Evolutionary conservation across 2,329 filamentous ascomycete genomes (phyloP), one percentile per base, ranked within the genome.

Genomic region (Penicillium crustosum): DNA sequence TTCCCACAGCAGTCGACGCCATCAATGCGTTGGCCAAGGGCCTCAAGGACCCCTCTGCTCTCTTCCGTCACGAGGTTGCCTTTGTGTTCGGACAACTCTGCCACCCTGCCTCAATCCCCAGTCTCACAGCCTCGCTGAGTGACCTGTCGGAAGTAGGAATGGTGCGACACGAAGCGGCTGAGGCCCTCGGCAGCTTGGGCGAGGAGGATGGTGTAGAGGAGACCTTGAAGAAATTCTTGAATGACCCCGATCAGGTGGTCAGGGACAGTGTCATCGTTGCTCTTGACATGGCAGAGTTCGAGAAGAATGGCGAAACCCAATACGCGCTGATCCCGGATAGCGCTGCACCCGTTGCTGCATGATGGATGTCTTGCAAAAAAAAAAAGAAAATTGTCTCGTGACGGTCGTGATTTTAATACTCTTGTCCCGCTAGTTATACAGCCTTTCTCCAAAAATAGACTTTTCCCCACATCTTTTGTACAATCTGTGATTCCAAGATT

Each of bases 21-120:
- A 85, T 99, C 53, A 83, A 89, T 44, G 90, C 93, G 12, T 84
- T 99, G 47, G 91, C 94, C 45, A 88, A 87, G 71, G 94, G 94
- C 17, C 87, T 99, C 67, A 81, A 82, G 33, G 94, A 99, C 73
- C 82, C 87, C 19, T 97, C 93, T 49, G 93, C 93, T 6, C 86
- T 99, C 8, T 97, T 99, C 83, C 88, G 94, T 65, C 94, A 99
- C 78, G 94, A 99, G 74, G 92, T 99, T 64, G 94, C 94, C 15
- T 99, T 99, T 73, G 94, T 99, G 15, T 99, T 99, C 67, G 94
- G 94, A 55, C 94, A 99, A 76, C 82, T 99, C 52, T 92, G 90
- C 55, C 94, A 99, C 72, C 94, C 94, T 1, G 93, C 93, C n/a
- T 96, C 92, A 1, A 97, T 99, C 65, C 93, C 94, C 4, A 91